Evolutionary conservation across 163 green algal genomes (phyloP), one percentile per base, ranked within the genome.

Genomic region (Volvox carteri): DNA sequence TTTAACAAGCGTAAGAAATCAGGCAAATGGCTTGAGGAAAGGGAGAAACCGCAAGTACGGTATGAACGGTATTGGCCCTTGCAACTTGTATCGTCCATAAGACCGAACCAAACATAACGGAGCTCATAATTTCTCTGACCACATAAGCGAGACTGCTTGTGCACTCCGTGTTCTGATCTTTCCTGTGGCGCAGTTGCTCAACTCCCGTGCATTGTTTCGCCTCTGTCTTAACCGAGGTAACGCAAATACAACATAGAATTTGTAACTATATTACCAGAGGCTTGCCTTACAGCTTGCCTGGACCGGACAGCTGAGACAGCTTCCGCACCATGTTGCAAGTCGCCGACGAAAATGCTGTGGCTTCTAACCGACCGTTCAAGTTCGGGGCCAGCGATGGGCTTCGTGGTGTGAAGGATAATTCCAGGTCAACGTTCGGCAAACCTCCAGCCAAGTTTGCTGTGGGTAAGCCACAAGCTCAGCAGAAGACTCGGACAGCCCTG

Each of bases 181-280:
- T n/a, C n/a, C n/a, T n/a, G n/a, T n/a, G n/a, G n/a, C n/a, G n/a
- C n/a, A n/a, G n/a, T n/a, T n/a, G n/a, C n/a, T n/a, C n/a, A n/a
- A n/a, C n/a, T n/a, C n/a, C n/a, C n/a, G n/a, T n/a, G n/a, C n/a
- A n/a, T n/a, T n/a, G n/a, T n/a, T n/a, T n/a, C n/a, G n/a, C n/a
- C n/a, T n/a, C n/a, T n/a, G n/a, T n/a, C n/a, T n/a, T n/a, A n/a
- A n/a, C n/a, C n/a, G n/a, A n/a, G n/a, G n/a, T n/a, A n/a, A n/a
- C n/a, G n/a, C n/a, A n/a, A n/a, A n/a, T n/a, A 48, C 16, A 48
- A 75, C 46, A 75, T 48, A 75, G 30, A 75, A 75, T 75, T 75
- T 46, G 23, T 48, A 75, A 75, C 25, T 46, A n/a, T 33, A 14
- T 35, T 23, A 28, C 5, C 28, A 5, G 30, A 67, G 16, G 19